These are phyloP conservation scores for Trichoderma sp. DNA, from an alignment of 2,329 filamentous ascomycete species.

Conservation along the genomic window DNA sequence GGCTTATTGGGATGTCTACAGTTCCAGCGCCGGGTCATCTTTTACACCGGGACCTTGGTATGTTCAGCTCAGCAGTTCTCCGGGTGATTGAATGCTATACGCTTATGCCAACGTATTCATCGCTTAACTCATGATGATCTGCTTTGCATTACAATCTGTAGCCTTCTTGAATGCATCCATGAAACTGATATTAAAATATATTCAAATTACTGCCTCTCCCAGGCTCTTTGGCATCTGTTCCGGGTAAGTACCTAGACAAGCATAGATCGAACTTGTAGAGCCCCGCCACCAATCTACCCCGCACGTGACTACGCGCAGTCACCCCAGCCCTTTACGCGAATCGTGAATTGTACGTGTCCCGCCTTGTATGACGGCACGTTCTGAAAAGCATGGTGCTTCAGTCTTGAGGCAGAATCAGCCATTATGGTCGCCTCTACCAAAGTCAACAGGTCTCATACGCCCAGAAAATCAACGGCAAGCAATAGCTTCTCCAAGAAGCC, in stretches of 20 bases:
- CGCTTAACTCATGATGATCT: not conserved
- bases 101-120: not conserved
- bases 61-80: not conserved
- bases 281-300: not conserved
- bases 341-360: slow-evolving; percentile 4
- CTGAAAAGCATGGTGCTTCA: not conserved
- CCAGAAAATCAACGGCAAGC: slow-evolving; percentile 35
- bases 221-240: not conserved
- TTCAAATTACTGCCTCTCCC: not conserved
- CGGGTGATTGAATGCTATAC: not conserved
- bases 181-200: too few relatives aligned
- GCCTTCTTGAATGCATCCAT: not conserved
- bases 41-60: slow-evolving; percentile 2
- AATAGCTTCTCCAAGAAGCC: slow-evolving; percentile 39
- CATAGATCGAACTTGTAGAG: not conserved
- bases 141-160: not conserved
- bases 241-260: not conserved
- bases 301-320: slow-evolving; percentile 16
- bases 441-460: slow-evolving; percentile 36
- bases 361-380: not conserved
- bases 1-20: not conserved
- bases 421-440: slow-evolving; percentile 42
- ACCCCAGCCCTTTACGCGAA: not conserved
- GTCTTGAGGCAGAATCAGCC: slow-evolving; percentile 1
- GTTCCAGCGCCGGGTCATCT: not conserved